Evolutionary conservation across 495 filamentous ascomycete genomes (phyloP), one percentile per base, ranked within the genome.

Genomic region (Hapsidospora chrysogenum): DNA sequence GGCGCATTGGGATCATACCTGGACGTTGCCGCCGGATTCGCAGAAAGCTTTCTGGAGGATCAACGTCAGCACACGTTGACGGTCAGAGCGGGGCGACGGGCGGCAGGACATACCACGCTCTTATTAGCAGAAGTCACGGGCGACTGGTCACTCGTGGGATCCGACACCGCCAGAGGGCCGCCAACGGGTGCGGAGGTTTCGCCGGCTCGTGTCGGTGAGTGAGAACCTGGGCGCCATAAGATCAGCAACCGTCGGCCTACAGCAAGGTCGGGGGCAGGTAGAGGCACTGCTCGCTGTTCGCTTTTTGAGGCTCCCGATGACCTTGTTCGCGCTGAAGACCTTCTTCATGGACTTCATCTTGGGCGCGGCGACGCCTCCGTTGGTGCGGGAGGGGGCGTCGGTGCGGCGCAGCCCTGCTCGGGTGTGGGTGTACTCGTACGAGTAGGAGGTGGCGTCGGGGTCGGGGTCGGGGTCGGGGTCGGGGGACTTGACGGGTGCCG

Each of bases 11-110:
- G 11, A 13, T 6, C 70, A 31, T 64, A 83, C 79, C 42, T 66
- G 53, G 43, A 72, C 67, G 41, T 63, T 66, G 9, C 66, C 68
- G 17, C 69, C 76, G 13, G 80, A 81, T 53, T 84, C 74, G 66
- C 85, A 92, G 51, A 96, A 96, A 45, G 53, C 49, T 54, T 56
- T 58, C 58, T 66, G 29, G 6, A 38, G 16, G 27, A 30, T 19
- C 18, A 17, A 33, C 38, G 35, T 39, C 29, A 38, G 35, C n/a
- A n/a, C n/a, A n/a, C n/a, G n/a, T n/a, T 21, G 15, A 45, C 45
- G 30, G 23, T n/a, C 7, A 26, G 23, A n/a, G 23, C 7, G 7
- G 23, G n/a, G 23, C 7, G 23, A 26, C 9, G 3, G 31, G 11
- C 9, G 1, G 3, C n/a, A 33, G 23, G 23, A 27, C 48, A 41